phyloP scores from a whole-genome alignment of 2,329 filamentous ascomycete species.

The Shiraia bambusicola region DNA sequence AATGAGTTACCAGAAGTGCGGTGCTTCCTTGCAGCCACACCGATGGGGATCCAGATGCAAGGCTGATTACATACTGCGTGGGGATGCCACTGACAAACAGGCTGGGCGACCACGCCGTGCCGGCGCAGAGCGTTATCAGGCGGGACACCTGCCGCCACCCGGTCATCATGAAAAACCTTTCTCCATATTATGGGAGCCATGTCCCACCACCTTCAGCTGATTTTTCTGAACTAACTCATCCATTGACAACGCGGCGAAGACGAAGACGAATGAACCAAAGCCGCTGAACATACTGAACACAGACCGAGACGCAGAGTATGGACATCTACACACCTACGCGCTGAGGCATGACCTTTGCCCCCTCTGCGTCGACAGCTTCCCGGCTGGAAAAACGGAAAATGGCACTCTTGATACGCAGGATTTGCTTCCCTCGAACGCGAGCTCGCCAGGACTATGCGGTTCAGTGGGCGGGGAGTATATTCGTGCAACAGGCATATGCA shows the following conservation, averaged over 20 bases:
- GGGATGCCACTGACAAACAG: too few species aligned
- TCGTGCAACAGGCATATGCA: constrained; percentile 60
- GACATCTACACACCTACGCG: constrained; percentile 68
- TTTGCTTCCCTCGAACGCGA: constrained; percentile 54
- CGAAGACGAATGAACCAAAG: constrained; percentile 3
- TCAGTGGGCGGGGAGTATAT: constrained; percentile 50
- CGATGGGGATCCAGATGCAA: too few species aligned
- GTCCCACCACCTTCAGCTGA: neutral
- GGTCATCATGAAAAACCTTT: neutral
- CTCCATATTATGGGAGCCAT: too few species aligned
- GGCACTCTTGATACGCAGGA: constrained; percentile 72
- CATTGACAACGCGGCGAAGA: neutral
- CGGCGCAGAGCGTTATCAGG: constrained; percentile 7
- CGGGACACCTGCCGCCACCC: constrained; percentile 12
- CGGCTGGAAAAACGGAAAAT: constrained; percentile 64
- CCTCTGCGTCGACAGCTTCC: constrained; percentile 70
- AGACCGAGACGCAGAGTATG: constrained; percentile 28
- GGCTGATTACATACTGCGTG: too few species aligned
- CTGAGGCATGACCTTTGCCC: constrained; percentile 60
- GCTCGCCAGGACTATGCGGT: constrained; percentile 3
- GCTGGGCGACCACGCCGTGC: constrained; percentile 3
- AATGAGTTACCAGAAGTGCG: neutral
- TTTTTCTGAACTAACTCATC: neutral
- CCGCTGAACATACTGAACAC: neutral
- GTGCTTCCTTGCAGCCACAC: neutral